Evolutionary conservation across 306 rosid genomes (phyloP).

Genomic region (Casuarina equisetifolia): DNA sequence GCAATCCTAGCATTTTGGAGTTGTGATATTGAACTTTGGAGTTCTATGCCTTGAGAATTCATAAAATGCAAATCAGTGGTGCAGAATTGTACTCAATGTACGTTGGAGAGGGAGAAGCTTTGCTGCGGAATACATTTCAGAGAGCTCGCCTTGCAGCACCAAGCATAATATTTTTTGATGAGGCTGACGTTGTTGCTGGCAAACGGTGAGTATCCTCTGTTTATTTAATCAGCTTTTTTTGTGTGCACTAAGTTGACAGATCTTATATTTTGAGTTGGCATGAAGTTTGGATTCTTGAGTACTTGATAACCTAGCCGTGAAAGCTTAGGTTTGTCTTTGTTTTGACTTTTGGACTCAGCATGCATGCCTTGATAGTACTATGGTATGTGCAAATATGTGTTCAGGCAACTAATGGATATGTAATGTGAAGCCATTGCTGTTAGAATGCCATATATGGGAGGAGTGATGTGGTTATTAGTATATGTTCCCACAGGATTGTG

Average conservation of each 20-base stretch:
- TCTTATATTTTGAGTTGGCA: background rate
- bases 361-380: background rate
- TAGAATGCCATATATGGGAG: background rate
- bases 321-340: background rate
- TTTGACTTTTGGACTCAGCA: background rate
- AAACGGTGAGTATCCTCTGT: slow-evolving; percentile 65
- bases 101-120: slow-evolving; percentile 93
- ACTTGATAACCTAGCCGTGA: background rate
- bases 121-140: slow-evolving; percentile 76
- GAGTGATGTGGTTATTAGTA: background rate
- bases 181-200: slow-evolving; percentile 84
- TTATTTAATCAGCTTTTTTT: background rate
- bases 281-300: background rate
- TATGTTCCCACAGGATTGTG: background rate
- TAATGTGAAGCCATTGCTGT: background rate
- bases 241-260: slow-evolving; percentile 5
- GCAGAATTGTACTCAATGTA: slow-evolving; percentile 94
- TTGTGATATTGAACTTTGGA: background rate
- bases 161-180: slow-evolving; percentile 88
- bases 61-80: slow-evolving; percentile 60
- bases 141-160: slow-evolving; percentile 92
- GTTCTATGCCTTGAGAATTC: slow-evolving; percentile 16
- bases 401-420: background rate
- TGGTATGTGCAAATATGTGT: background rate
- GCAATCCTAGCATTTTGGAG: slow-evolving; percentile 1